Base-by-base conservation (phyloP, 2,329 filamentous ascomycete genomes). In the Penicillium sp. region DNA sequence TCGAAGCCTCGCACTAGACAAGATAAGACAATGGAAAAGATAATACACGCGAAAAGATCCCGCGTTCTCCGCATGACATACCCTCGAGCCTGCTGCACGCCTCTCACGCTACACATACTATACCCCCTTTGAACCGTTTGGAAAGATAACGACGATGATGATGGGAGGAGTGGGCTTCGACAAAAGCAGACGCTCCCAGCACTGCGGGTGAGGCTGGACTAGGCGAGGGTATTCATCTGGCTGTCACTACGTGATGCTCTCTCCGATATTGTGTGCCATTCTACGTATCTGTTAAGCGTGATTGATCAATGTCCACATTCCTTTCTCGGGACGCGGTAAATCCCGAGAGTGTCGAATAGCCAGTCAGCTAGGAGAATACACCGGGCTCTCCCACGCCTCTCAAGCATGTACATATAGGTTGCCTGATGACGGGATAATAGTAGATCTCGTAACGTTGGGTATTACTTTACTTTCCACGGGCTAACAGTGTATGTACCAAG, bases 1-100 rank as follows among this genome's bases (percentile, higher is more conserved):
- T 97, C 72, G 91, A 95, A 76, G 85, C 88, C 42, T 83, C 86
- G 63, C 91, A 90, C 81, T 85, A 85, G 83, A 80, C 86, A 73
- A 79, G 64, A 59, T 55, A 59, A 56, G 58, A 48, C 55, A 69
- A 63, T 45, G 64, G 53, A 45, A 51, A 22, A 28, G 20, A 58
- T 34, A 47, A 15, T 34, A 55, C 20, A 47, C 41, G 51, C 8
- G 52, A 52, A 47, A 15, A 37, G 12, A 17, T 47, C 20, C 28
- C 25, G n/a, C 37, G 35, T 17, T 45, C 34, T 37, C 14, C n/a
- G 17, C 25, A 28, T 41, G 25, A 34, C 25, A 41, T 34, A 17
- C 37, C 12, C 25, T 43, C 28, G 39, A 41, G 42, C 28, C 20
- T 12, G 28, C 25, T 41, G 25, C 7, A 41, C 25, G 38, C 38